Percentiles rank a stretch among this genome's conserved stretches.
Evolutionary conservation across 176 grass and related monocot species (phyloP).

Genomic region (Stipa capillata): DNA sequence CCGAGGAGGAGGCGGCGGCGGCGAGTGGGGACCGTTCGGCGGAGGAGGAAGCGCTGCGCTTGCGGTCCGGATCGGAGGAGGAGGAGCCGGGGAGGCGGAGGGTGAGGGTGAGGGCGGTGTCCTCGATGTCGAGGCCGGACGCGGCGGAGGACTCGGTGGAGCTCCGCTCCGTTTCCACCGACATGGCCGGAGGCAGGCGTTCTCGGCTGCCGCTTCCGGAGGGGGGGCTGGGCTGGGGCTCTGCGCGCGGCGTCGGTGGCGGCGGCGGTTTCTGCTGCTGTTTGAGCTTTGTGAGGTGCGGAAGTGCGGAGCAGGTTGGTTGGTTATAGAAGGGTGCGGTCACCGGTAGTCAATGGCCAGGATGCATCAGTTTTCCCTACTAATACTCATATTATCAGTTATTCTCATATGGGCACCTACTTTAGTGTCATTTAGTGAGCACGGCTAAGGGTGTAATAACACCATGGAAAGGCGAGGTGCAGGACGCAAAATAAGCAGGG

Average conservation of each 20-base stretch:
- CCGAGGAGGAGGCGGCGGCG: constrained; percentile 14
- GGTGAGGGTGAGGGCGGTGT: constrained; percentile 82
- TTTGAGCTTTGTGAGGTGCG: neutral
- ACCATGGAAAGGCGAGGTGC: rapidly evolving
- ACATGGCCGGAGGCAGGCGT: constrained; percentile 20
- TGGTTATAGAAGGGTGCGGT: constrained; percentile 31
- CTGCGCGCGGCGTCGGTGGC: neutral
- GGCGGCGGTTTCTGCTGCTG: neutral
- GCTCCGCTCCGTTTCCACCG: constrained; percentile 78
- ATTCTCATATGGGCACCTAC: too few relatives aligned
- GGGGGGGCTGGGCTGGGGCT: neutral
- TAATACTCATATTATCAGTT: too few relatives aligned
- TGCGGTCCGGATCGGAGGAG: neutral
- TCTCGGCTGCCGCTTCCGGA: neutral
- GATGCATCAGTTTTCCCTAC: neutral
- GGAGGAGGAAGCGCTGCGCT: constrained; percentile 2
- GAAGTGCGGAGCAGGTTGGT: neutral
- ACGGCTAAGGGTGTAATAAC: too few relatives aligned
- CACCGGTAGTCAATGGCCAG: constrained; percentile 3
- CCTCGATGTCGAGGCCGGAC: constrained; percentile 80
- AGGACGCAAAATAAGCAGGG: rapidly evolving
- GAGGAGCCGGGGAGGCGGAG: constrained; percentile 65
- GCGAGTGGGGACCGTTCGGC: constrained; percentile 20
- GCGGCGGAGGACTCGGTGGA: constrained; percentile 58
- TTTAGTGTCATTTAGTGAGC: too few relatives aligned